Percentiles rank a stretch among this genome's conserved stretches.
Evolutionary conservation across 768 basidiomycete genomes (phyloP).

Genomic region (Leccinum olivaceopallidum): DNA sequence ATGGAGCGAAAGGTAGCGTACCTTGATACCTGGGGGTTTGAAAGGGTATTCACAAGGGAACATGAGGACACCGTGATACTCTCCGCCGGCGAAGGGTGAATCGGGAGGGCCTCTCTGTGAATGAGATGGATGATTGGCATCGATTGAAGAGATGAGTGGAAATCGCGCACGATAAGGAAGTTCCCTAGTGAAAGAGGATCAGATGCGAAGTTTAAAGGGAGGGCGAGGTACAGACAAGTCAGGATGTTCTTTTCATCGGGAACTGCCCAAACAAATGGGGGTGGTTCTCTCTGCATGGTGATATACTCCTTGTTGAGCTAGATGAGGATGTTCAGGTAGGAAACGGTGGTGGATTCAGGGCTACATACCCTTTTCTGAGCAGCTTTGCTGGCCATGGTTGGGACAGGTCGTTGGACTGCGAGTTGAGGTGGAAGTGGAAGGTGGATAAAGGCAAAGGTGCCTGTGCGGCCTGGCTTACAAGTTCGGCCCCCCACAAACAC

Average conservation of each 20-base stretch:
- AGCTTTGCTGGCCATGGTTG: constrained; percentile 78
- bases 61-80: constrained; percentile 90
- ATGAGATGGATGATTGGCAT: constrained; percentile 8
- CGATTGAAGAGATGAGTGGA: not conserved
- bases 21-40: constrained; percentile 97
- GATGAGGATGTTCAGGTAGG: constrained; percentile 2
- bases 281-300: constrained; percentile 89
- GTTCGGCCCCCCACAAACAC: constrained; percentile 29
- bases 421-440: constrained; percentile 18
- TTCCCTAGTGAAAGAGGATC: constrained; percentile 65
- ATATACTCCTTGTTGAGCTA: constrained; percentile 89
- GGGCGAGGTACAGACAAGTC: constrained; percentile 63
- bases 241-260: constrained; percentile 99
- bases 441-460: constrained; percentile 26
- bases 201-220: constrained; percentile 8
- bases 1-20: constrained; percentile 32
- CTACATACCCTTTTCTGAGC: constrained; percentile 75
- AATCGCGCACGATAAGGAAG: constrained; percentile 77
- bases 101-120: constrained; percentile 89
- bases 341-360: constrained; percentile 12
- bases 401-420: not conserved
- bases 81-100: constrained; percentile 87
- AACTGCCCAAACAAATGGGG: constrained; percentile 93
- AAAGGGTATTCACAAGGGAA: constrained; percentile 97
- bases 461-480: constrained; percentile 22